Evolutionary conservation across 164 flowering plant genomes (phyloP).

Genomic region (Tetrastigma voinierianum): DNA sequence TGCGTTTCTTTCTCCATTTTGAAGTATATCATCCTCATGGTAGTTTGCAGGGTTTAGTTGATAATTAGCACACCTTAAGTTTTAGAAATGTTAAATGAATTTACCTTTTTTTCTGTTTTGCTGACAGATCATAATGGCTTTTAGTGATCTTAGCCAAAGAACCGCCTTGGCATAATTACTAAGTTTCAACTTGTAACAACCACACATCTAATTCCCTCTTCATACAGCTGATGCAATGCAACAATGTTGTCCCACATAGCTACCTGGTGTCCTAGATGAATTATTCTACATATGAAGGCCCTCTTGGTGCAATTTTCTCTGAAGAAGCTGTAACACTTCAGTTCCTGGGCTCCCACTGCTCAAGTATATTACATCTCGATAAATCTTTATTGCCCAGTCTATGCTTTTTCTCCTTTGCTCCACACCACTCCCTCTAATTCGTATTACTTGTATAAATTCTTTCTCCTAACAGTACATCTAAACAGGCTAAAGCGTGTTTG

Average conservation of each 20-base stretch:
- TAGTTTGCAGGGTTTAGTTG: no score
- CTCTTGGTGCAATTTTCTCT: slow-evolving; percentile 76
- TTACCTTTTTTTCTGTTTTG: neutral
- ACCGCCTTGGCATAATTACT: no score
- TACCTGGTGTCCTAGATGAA: slow-evolving; percentile 87
- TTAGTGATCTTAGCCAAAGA: no score
- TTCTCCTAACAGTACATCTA: neutral
- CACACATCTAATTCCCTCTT: neutral
- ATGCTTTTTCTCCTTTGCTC: neutral
- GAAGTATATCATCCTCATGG: no score
- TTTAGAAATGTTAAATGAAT: neutral
- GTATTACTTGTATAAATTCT: neutral
- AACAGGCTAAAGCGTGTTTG: slow-evolving; percentile 57
- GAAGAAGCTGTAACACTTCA: slow-evolving; percentile 55
- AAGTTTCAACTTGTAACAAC: no score
- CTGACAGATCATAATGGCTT: no score
- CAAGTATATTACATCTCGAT: slow-evolving; percentile 43
- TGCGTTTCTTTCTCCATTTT: no score
- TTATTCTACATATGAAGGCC: slow-evolving; percentile 75
- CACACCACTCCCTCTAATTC: neutral
- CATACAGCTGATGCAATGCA: slow-evolving; percentile 52
- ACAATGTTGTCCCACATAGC: slow-evolving; percentile 63
- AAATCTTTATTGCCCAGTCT: neutral
- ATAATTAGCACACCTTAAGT: no score
- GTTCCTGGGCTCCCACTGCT: slow-evolving; percentile 98